These are phyloP conservation scores for Clonostachys rosea DNA, from an alignment of 2,329 filamentous ascomycete species.

Conservation along the genomic window DNA sequence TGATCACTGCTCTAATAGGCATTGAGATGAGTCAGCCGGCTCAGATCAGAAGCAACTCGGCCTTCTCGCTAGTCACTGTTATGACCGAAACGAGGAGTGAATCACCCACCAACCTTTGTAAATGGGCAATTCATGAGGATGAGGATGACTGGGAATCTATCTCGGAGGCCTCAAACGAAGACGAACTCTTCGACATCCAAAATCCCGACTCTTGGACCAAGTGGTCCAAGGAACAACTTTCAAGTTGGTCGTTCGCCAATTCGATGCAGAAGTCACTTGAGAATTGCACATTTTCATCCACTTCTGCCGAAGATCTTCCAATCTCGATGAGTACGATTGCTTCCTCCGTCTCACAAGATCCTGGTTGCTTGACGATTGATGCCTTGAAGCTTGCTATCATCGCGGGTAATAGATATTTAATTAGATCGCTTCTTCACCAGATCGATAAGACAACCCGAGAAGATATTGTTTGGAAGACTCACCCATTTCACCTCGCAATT, in stretches of 20 bases:
- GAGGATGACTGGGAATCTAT: background rate
- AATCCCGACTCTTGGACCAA: too few relatives aligned
- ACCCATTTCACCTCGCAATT: background rate
- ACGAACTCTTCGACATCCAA: background rate
- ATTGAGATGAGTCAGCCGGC: background rate
- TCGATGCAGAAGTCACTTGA: background rate
- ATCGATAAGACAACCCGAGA: accelerated
- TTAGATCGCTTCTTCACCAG: background rate
- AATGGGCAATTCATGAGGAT: background rate
- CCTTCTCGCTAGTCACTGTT: background rate
- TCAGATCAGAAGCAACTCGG: background rate
- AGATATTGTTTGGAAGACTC: background rate
- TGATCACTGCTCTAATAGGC: background rate
- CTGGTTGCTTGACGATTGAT: background rate
- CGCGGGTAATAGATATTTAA: background rate
- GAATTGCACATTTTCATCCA: background rate
- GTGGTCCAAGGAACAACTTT: too few relatives aligned
- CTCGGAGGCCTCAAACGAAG: background rate
- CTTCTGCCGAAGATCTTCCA: background rate
- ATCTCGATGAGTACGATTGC: background rate
- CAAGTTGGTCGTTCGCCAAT: background rate
- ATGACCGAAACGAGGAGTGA: background rate
- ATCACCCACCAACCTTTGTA: background rate
- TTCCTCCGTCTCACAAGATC: background rate
- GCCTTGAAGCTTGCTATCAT: background rate